These are phyloP conservation scores for Colletotrichum musae DNA, from an alignment of 2,329 filamentous ascomycete species.

Conservation along the genomic window DNA sequence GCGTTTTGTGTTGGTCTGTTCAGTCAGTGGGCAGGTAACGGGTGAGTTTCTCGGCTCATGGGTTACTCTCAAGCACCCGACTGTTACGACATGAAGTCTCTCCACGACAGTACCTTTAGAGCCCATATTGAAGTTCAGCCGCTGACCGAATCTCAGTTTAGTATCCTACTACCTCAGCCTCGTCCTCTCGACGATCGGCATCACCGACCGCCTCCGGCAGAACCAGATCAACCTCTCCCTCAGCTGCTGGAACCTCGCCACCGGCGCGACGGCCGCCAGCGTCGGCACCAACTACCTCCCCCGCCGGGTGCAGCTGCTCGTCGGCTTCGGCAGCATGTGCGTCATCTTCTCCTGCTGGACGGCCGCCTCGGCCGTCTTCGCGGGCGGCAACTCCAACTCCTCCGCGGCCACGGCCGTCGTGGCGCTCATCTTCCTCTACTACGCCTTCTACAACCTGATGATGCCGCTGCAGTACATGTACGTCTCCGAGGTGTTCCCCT, in stretches of 20 bases:
- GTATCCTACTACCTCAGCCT: neutral
- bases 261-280: neutral
- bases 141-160: too few species aligned
- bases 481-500: constrained; percentile 47
- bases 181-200: constrained; percentile 11
- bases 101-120: too few species aligned
- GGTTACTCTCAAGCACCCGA: neutral
- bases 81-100: too few species aligned
- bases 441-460: constrained; percentile 27
- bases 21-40: constrained; percentile 48
- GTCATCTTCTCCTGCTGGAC: constrained; percentile 30
- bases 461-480: constrained; percentile 39
- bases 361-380: constrained; percentile 27
- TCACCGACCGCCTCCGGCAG: constrained; percentile 10
- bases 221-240: constrained; percentile 23
- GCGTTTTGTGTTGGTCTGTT: constrained; percentile 45
- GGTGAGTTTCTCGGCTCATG: constrained; percentile 47
- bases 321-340: constrained; percentile 9
- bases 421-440: constrained; percentile 57
- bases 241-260: neutral
- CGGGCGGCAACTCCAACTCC: constrained; percentile 1
- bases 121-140: too few species aligned
- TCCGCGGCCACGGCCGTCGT: constrained; percentile 17
- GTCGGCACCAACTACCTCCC: neutral
- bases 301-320: neutral